Conservation (phyloP, 148 eudicot genomes). For the Cornus suecica region DNA sequence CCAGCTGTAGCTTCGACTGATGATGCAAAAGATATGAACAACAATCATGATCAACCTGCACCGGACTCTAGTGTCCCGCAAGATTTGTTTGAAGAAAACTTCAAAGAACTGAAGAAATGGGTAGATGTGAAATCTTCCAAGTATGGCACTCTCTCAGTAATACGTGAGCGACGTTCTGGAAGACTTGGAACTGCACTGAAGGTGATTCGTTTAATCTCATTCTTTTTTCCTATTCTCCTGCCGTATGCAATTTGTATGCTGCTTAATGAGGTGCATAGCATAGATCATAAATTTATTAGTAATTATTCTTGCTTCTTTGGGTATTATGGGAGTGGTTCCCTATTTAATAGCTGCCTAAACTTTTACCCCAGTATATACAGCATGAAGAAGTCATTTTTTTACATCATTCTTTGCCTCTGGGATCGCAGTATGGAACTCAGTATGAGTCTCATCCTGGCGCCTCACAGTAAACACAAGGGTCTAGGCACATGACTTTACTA, state of each 20-base stretch:
- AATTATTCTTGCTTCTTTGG: too few relatives aligned
- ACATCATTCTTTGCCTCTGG: too few relatives aligned
- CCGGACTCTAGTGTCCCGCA: constrained; percentile 21
- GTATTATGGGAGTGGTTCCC: neutral
- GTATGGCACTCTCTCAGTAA: constrained; percentile 63
- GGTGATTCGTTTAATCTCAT: constrained; percentile 33
- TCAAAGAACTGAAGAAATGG: constrained; percentile 85
- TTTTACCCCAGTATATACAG: too few relatives aligned
- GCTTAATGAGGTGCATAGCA: neutral
- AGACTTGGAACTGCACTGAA: constrained; percentile 91
- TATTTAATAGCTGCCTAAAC: too few relatives aligned
- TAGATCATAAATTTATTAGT: too few relatives aligned
- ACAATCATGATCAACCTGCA: constrained; percentile 33
- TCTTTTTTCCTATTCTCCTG: neutral
- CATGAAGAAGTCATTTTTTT: too few relatives aligned
- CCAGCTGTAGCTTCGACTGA: constrained; percentile 20
- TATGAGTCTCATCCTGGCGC: too few relatives aligned
- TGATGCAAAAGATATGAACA: constrained; percentile 29
- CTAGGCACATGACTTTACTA: too few relatives aligned
- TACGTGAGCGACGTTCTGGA: constrained; percentile 62
- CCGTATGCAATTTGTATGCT: too few relatives aligned
- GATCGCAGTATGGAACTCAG: too few relatives aligned
- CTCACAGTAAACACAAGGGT: too few relatives aligned
- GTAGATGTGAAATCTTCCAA: constrained; percentile 75
- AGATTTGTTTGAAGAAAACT: constrained; percentile 73